Conservation (phyloP, 2,329 filamentous ascomycete species). For the Aspergillus sp. region DNA sequence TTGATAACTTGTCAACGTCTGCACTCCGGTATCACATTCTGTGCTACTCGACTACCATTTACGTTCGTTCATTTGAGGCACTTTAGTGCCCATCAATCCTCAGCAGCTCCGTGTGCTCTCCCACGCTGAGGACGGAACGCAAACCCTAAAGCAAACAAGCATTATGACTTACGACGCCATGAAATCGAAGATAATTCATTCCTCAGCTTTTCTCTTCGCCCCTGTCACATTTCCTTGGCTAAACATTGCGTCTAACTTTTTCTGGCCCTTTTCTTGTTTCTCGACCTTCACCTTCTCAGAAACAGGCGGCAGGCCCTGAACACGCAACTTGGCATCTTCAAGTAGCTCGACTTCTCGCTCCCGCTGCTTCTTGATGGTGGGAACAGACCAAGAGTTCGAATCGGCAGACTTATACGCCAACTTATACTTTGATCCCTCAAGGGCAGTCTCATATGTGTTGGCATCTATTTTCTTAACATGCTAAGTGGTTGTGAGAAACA, state of each 20-base stretch:
- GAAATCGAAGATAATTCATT: not conserved
- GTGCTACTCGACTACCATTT: not conserved
- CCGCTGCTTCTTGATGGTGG: constrained; percentile 35
- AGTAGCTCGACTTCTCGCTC: constrained; percentile 35
- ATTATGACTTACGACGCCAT: not conserved
- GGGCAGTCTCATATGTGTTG: constrained; percentile 37
- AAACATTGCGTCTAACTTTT: constrained; percentile 33
- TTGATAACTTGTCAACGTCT: not conserved
- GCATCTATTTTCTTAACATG: constrained; percentile 37
- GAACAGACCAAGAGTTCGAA: constrained; percentile 34
- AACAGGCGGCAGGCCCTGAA: constrained; percentile 35
- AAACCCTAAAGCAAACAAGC: not conserved
- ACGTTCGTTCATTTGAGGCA: not conserved
- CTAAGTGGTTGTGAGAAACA: constrained; percentile 16
- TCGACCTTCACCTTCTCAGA: constrained; percentile 35
- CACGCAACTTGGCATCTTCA: constrained; percentile 33
- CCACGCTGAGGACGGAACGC: not conserved
- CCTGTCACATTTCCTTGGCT: constrained; percentile 12
- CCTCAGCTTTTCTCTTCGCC: constrained; percentile 20
- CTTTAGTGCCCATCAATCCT: not conserved
- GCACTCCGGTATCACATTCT: not conserved
- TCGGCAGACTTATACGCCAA: constrained; percentile 33
- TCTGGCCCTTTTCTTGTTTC: constrained; percentile 32
- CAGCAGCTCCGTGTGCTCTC: not conserved
- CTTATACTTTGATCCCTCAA: constrained; percentile 38